Evolutionary conservation across 306 rosid species (phyloP), one percentile per base, ranked within the genome.

Genomic region (Lathyrus aphaca): DNA sequence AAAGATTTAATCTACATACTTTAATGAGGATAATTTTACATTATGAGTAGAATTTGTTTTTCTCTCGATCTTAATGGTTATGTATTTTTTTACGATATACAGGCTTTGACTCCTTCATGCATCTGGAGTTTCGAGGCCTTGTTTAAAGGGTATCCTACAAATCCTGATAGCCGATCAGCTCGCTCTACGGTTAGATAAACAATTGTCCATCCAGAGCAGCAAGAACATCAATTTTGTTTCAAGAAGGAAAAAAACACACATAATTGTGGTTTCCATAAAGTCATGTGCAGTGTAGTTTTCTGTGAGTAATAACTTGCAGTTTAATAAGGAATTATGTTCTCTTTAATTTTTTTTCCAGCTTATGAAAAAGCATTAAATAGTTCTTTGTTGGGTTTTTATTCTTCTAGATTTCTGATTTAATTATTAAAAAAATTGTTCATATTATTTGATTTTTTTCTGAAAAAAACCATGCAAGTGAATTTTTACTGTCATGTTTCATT

Each of bases 151-250:
- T 13, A 77, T 60, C 74, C 69, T 19, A 77, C 85, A 16, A 80
- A 40, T 69, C 87, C 84, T 12, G 32, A 74, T 50, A 74, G 76
- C 72, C 69, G 65, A 50, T 77, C 85, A 43, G 71, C 88, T 70
- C 77, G 69, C 29, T 50, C 58, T 10, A 55, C 73, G 3, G 17
- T 56, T 70, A 39, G 79, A 80, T 84, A 68, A 77, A 29, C 15
- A 38, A 43, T 23, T 64, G 68, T 64, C 17, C 39, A 11, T 4
- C 12, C 40, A n/a, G 55, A 68, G 69, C 49, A 67, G 30, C 64
- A 63, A 57, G 27, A 63, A 5, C 46, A 30, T 55, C 21, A 15
- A 45, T 68, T 59, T 49, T 67, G 45, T 66, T 66, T 65, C 64
- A 64, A 35, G 66, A 2, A 18, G 57, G n/a, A 14, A 4, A 23